Base-by-base conservation (phyloP, 169 alveolate species). In the Plasmodium vivax region DNA sequence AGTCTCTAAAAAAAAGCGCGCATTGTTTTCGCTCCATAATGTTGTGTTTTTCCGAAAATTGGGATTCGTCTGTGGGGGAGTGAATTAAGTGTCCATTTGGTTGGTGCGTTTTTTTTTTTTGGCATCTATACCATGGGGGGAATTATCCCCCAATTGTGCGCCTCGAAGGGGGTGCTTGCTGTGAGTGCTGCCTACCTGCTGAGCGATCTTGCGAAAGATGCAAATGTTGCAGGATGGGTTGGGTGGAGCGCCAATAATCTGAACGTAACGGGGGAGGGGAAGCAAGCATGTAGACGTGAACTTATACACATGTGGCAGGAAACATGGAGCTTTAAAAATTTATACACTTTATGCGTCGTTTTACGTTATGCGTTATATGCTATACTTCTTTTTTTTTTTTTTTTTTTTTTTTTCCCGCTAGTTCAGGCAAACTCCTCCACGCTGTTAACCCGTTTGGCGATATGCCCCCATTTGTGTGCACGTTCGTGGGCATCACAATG, bases 21-120 rank as follows among this genome's bases (percentile, higher is more conserved):
- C 95, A 92, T 38, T 82, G 85, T 79, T 58, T 81, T 27, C 58
- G 36, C 43, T 92, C 92, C 94, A 88, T 88, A 3, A 38, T 72
- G 10, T 56, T 68, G 3, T 23, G 16, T 10, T 38, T 8, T 51
- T 51, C 23, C 19, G 62, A 12, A 51, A 51, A 51, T 1, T 51
- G 23, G 7, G 62, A 51, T 51, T 51, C 62, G 62, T 16, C 62
- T 51, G 23, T 51, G 62, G 62, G 62, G 62, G 12, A 68, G 41
- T 68, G 38, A 68, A 68, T 68, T 68, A n/a, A 30, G 43, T 68
- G 43, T 68, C 19, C 77, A 30, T 68, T 68, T 19, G 2, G 14
- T 68, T 68, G 23, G 9, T 51, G 62, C 27, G 77, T n/a, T 7
- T 23, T 23, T 23, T 23, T 68, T 68, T 62, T 68, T 68, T 68